Evolutionary conservation across 768 basidiomycete genomes (phyloP), one percentile per base, ranked within the genome.

Genomic region (Tulasnella calospora): DNA sequence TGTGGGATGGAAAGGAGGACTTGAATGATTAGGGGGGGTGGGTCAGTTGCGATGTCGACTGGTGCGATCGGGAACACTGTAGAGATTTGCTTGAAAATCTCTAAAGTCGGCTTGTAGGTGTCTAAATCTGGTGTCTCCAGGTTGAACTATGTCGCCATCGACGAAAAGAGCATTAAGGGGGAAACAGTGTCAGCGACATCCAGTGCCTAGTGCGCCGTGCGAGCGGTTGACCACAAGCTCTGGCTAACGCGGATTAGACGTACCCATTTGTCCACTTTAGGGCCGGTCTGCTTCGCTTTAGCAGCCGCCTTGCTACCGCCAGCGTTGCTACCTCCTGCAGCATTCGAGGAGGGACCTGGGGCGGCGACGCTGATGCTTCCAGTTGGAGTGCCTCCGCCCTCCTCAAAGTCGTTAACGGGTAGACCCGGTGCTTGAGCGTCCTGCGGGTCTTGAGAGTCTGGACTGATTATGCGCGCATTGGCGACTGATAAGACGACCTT

Each of bases 261-360:
- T 73, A 94, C 93, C 93, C 94, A 94, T 89, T 92, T 94, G 83
- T 95, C 93, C 69, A 88, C 84, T 86, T 89, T 93, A 51, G 85
- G 84, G 79, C 84, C 85, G 41, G 81, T 38, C 55, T 78, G 71
- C 33, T 44, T 79, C 30, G 44, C 71, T 27, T 36, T 69, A 35
- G 46, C 12, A 30, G 79, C 19, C 21, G 71, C 44, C 38, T 33
- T 78, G 41, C 51, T 76, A 44, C 73, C 57, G 12, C 74, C 23
- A n/a, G 78, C 23, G 41, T n/a, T 61, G 30, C 27, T 9, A 61
- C 57, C 57, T 61, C 57, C 57, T 61, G 47, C 38, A 8, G 40
- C 79, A 13, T n/a, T 51, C 19, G 76, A 78, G n/a, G 67, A 41
- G 17, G 57, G 61, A 17, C 38, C 76, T 35, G 76, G 35, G 38